Evolutionary conservation across 208 protist species (phyloP).

Genomic region (Trypanosoma brucei): DNA sequence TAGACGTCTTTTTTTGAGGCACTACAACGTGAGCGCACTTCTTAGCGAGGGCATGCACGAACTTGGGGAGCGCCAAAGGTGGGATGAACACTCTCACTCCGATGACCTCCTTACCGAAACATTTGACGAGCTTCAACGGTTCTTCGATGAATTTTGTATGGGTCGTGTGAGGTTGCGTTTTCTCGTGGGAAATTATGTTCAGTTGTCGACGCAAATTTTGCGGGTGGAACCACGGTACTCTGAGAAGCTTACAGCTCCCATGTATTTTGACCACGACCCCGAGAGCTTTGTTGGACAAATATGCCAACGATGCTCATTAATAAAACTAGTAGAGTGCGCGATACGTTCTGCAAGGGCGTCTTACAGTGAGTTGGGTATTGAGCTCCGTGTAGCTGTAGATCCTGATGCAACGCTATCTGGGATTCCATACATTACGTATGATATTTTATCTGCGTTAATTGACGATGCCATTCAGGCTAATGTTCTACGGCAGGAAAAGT

Average conservation of each 20-base stretch:
- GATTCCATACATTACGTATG: conserved; percentile 62
- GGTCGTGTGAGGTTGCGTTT: conserved; percentile 53
- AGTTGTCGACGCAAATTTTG: conserved; percentile 61
- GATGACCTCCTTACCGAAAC: conserved; percentile 27
- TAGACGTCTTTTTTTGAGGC: conserved; percentile 53
- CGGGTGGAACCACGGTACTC: conserved; percentile 32
- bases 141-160: conserved; percentile 60
- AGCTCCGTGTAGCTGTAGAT: conserved; percentile 44
- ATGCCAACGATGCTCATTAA: conserved; percentile 53
- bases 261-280: conserved; percentile 53
- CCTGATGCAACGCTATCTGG: conserved; percentile 40
- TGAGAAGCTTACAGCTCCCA: conserved; percentile 31
- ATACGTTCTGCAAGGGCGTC: conserved; percentile 27
- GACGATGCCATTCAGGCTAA: conserved; percentile 62
- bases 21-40: conserved; percentile 57
- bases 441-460: conserved; percentile 67
- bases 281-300: conserved; percentile 58
- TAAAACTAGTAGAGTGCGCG: conserved; percentile 35
- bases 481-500: conserved; percentile 39
- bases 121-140: conserved; percentile 41
- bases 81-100: conserved; percentile 25
- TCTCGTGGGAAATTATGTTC: conserved; percentile 67
- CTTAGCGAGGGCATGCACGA: conserved; percentile 47
- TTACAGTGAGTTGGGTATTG: conserved; percentile 53
- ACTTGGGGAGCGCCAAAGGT: conserved; percentile 51